These are phyloP conservation scores for Taiozyma sp. DNA, from an alignment of 1,139 yeast genomes.

Conservation along the genomic window DNA sequence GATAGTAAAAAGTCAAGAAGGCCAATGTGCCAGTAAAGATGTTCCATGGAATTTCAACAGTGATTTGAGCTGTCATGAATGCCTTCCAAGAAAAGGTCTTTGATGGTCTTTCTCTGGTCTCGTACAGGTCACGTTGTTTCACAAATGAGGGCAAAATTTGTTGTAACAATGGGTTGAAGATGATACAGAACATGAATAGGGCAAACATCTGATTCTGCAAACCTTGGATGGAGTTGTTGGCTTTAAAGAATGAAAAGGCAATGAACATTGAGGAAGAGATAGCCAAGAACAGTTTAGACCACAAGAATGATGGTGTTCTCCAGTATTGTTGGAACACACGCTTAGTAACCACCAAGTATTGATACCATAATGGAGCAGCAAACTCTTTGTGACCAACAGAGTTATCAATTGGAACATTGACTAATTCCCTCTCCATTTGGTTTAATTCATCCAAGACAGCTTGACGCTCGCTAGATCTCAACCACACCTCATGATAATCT, in stretches of 20 bases:
- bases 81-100: constrained; percentile 60
- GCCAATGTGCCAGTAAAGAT: constrained; percentile 55
- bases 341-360: constrained; percentile 47
- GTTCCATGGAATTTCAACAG: constrained; percentile 72
- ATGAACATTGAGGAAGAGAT: constrained; percentile 41
- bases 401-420: constrained; percentile 20
- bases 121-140: constrained; percentile 71
- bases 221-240: constrained; percentile 54
- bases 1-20: constrained; percentile 76
- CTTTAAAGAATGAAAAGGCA: constrained; percentile 59
- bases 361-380: constrained; percentile 44
- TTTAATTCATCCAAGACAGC: constrained; percentile 38
- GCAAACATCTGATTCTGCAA: constrained; percentile 65
- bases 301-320: constrained; percentile 71
- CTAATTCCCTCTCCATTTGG: constrained; percentile 38
- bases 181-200: constrained; percentile 61
- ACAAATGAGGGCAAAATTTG: constrained; percentile 73
- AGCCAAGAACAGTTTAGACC: constrained; percentile 56
- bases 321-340: constrained; percentile 59
- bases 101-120: constrained; percentile 86
- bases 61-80: constrained; percentile 57
- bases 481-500: constrained; percentile 67
- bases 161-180: constrained; percentile 58
- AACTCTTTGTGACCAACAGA: constrained; percentile 22
- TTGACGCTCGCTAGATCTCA: constrained; percentile 46